A percentile compares a stretch with the other conserved stretches of the same genome.
Evolutionary conservation across 805 yeast species (phyloP).

Genomic region (Saccharomycopsis sp.): DNA sequence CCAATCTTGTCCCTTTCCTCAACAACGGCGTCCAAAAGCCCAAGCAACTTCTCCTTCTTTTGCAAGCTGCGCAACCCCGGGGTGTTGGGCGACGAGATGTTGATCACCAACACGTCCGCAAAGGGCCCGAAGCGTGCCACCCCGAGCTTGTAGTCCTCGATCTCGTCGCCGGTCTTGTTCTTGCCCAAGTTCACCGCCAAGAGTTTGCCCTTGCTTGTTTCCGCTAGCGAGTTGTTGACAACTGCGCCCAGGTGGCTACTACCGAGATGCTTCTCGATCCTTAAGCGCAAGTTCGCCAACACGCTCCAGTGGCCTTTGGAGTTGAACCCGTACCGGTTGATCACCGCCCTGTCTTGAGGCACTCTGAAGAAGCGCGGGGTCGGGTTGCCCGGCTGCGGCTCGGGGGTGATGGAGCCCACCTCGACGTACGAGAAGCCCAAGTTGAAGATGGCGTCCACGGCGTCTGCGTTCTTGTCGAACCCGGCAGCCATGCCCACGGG

Average conservation of each 20-base stretch:
- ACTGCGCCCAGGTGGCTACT: constrained; percentile 23
- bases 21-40: constrained; percentile 58
- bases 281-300: constrained; percentile 51
- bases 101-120: constrained; percentile 85
- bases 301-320: constrained; percentile 81
- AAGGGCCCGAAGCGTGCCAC: constrained; percentile 70
- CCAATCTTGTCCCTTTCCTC: constrained; percentile 54
- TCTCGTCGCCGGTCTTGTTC: constrained; percentile 86
- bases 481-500: constrained; percentile 97
- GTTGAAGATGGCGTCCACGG: constrained; percentile 68
- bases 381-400: constrained; percentile 94
- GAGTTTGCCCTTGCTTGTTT: constrained; percentile 53
- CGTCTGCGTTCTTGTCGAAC: constrained; percentile 88
- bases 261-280: constrained; percentile 38
- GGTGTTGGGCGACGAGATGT: constrained; percentile 92
- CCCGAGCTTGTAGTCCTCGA: constrained; percentile 77
- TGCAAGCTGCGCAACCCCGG: constrained; percentile 90
- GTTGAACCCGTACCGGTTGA: constrained; percentile 91
- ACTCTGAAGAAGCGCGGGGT: constrained; percentile 83
- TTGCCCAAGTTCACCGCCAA: constrained; percentile 86
- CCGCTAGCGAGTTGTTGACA: constrained; percentile 43
- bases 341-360: constrained; percentile 78
- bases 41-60: constrained; percentile 61
- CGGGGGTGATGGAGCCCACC: constrained; percentile 87
- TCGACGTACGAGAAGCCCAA: constrained; percentile 86